Base-by-base conservation (phyloP, 306 rosid genomes). In the Cicer yamashitae region DNA sequence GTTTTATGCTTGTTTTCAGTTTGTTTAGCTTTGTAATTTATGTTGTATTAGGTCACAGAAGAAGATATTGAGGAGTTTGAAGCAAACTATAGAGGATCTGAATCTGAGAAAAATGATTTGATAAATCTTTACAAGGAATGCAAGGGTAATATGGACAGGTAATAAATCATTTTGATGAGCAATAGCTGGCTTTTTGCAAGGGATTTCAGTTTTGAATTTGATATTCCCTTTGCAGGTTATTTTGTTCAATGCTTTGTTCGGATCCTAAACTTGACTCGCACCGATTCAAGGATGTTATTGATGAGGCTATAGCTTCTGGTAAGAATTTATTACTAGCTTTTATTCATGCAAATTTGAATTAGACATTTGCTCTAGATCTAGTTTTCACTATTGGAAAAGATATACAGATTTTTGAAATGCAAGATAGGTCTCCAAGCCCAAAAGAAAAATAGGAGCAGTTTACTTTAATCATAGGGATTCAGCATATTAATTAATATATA, bases 201-300 rank as follows among this genome's bases (percentile, higher is more conserved):
- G 75, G 13, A 40, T 20, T 70, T 15, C 15, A 15, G 59, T 15
- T 77, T 74, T 60, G 44, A 70, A 30, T 86, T 75, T 81, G 66
- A 66, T 70, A 71, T 59, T 81, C 50, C 53, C 66, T 45, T 58
- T 82, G 73, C 86, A 94, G 99, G 83, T 88, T 94, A 47, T 92
- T 92, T 78, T 92, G 96, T 77, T 94, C 97, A 67, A 94, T 94
- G 99, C 88, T 94, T 68, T 94, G 99, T 89, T 94, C 99, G 1
- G 96, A 92, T 82, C 84, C 91, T 72, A 85, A 88, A 82, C 91
- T 89, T 8, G 99, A 94, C 78, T 92, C 99, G 0, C 92, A 87
- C 60, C 86, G 94, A 30, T 93, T 86, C 87, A 90, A 82, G 87
- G 97, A 92, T 77, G 86, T 85, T 30, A 71, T 94, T 14, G 93